Evolutionary conservation across 495 filamentous ascomycete genomes (phyloP), one percentile per base, ranked within the genome.

Genomic region (Daldinia bambusicola): DNA sequence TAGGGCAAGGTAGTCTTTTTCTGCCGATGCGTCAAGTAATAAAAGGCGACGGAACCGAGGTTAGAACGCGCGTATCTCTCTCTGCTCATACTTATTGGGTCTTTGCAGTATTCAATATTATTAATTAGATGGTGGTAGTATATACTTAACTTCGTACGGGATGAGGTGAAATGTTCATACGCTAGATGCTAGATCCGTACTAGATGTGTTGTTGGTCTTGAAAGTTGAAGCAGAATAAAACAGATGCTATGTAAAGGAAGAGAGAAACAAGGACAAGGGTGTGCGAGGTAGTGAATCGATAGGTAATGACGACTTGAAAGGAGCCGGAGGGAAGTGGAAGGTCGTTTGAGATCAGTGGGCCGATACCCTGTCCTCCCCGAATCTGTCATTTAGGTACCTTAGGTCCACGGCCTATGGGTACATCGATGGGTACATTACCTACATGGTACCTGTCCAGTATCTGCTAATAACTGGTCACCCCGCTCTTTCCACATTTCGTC

Each of bases 11-110:
- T 62, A 52, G 55, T 20, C 66, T 65, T 62, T 69, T 69, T 73
- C 65, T 73, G 56, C 65, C 70, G 69, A 71, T 30, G 58, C 48
- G 43, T 63, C 60, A n/a, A 70, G 62, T 59, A 71, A 71, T 71
- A 66, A 71, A 66, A 61, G 14, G 53, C 63, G 59, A 65, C 55
- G 16, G 55, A 60, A 31, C 51, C 58, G 63, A 48, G 9, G 16
- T 12, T 22, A 9, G 18, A 48, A 48, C 16, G 18, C 43, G 43
- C 7, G 43, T 22, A 22, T 18, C 16, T 22, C 43, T 48, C 43
- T 48, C 43, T 48, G 20, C 43, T 22, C 18, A 48, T 48, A 48
- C 12, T 26, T 48, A 48, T 22, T 26, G 26, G 1, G 43, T 48
- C 9, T 48, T 48, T 48, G 43, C 43, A 9, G 43, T 48, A 48